These are phyloP conservation scores for Candida quercuum DNA, from an alignment of 805 yeast species.

Conservation along the genomic window DNA sequence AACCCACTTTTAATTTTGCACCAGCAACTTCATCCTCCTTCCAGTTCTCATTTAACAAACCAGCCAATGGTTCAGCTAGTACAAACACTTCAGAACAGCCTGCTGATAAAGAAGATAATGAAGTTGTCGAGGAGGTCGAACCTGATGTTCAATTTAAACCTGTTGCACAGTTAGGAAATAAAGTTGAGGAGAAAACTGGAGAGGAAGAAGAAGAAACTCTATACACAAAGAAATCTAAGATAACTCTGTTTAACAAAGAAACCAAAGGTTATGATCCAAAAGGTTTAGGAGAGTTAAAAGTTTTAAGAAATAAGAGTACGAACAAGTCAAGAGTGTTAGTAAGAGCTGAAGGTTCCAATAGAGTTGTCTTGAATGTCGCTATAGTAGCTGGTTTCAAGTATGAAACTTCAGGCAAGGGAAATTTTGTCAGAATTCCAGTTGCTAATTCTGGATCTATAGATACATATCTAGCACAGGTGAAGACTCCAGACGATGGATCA, in stretches of 20 bases:
- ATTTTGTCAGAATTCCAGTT: conserved; percentile 61
- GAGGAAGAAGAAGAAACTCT: conserved; percentile 74
- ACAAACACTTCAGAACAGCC: conserved; percentile 14
- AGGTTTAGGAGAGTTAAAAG: conserved; percentile 81
- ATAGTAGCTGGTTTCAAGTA: conserved; percentile 56
- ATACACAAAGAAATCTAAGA: conserved; percentile 65
- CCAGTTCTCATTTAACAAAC: not conserved
- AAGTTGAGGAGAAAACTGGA: conserved; percentile 63
- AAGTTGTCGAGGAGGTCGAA: conserved; percentile 39
- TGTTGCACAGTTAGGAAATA: conserved; percentile 39
- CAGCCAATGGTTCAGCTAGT: conserved; percentile 6
- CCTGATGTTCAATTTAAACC: conserved; percentile 43
- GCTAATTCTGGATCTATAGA: conserved; percentile 53
- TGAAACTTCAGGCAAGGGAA: conserved; percentile 57
- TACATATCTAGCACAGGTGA: conserved; percentile 71
- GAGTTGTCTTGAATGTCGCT: conserved; percentile 68
- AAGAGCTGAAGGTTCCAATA: conserved; percentile 84
- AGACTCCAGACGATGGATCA: conserved; percentile 64
- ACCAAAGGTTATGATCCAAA: conserved; percentile 50
- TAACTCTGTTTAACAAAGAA: conserved; percentile 52
- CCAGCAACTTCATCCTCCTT: conserved; percentile 12
- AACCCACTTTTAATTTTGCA: conserved; percentile 8
- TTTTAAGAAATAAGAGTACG: conserved; percentile 56
- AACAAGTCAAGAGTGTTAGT: conserved; percentile 64
- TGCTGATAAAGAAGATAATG: conserved; percentile 28